phyloP scores from a whole-genome alignment of 2,329 filamentous ascomycete genomes.

The Fusarium pininemorale region DNA sequence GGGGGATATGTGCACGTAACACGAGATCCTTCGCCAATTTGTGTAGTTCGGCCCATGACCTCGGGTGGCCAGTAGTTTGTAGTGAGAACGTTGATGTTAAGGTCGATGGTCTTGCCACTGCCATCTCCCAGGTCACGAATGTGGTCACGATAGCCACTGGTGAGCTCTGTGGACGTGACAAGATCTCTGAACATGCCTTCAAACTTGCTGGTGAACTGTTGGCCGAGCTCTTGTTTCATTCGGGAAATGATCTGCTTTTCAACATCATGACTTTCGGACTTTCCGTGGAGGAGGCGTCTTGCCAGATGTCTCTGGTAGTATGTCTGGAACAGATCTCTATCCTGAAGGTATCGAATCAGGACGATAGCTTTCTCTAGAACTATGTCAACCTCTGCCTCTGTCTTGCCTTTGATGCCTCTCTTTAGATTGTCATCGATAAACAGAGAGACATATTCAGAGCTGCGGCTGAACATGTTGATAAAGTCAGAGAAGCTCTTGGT shows the following conservation, averaged over 20 bases:
- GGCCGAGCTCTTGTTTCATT: slow-evolving; percentile 97
- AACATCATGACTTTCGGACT: slow-evolving; percentile 88
- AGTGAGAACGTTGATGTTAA: slow-evolving; percentile 86
- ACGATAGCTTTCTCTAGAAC: slow-evolving; percentile 90
- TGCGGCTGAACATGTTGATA: slow-evolving; percentile 87
- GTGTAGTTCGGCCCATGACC: slow-evolving; percentile 73
- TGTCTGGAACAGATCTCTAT: slow-evolving; percentile 94
- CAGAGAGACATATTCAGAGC: slow-evolving; percentile 91
- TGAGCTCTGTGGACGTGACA: slow-evolving; percentile 85
- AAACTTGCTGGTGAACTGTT: slow-evolving; percentile 90
- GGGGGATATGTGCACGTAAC: slow-evolving; percentile 75
- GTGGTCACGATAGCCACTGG: slow-evolving; percentile 77
- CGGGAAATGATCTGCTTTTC: slow-evolving; percentile 95
- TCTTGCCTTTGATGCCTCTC: slow-evolving; percentile 91
- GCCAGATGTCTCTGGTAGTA: slow-evolving; percentile 99
- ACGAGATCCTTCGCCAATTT: slow-evolving; percentile 57
- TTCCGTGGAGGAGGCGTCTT: slow-evolving; percentile 84
- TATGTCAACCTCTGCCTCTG: slow-evolving; percentile 83
- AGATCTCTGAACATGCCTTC: slow-evolving; percentile 99
- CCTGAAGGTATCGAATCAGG: slow-evolving; percentile 85
- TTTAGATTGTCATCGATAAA: slow-evolving; percentile 98
- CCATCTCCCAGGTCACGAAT: slow-evolving; percentile 62
- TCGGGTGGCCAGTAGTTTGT: slow-evolving; percentile 96
- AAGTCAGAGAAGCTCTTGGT: slow-evolving; percentile 91
- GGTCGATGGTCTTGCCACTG: slow-evolving; percentile 67